Base-by-base conservation (phyloP, 805 yeast species). In the Cyberlindnera mississippiensis region DNA sequence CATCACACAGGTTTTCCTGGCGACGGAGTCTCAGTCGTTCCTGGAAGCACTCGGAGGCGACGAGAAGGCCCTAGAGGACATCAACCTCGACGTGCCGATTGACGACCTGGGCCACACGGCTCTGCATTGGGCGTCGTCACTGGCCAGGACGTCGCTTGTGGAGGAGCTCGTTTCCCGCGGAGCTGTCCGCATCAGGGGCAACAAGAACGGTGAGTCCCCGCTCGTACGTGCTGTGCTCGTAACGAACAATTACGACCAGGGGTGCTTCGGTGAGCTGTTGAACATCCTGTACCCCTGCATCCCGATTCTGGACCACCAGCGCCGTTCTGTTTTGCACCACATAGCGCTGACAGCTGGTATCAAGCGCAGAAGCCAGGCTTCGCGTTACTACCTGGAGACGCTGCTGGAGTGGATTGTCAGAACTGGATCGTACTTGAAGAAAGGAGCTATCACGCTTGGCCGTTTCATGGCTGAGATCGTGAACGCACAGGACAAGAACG, bases 31-130 rank as follows among this genome's bases (percentile, higher is more conserved):
- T 3, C 52, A 52, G 7, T 53, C 59, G 13, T 50, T 63, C 12
- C 55, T 60, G 16, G 63, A 57, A 13, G 59, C 66, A 12, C 53
- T 59, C 13, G 55, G 57, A 16, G 59, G 59, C 17, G n/a, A 20
- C 19, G 62, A 62, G 26, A 28, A 43, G 6, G 46, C 42, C 0
- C 38, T 55, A 5, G 39, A 43, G 7, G 51, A 70, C 31, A 69
- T 86, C 28, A 75, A 78, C 45, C 70, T 90, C 38, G 93, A 88
- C 56, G 86, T 88, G 27, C 82, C 96, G 1, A 85, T 95, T 34
- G 99, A 95, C 63, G 95, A 86, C 52, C 78, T 83, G 44, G 97
- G 98, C 1, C 93, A 93, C 58, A 84, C 96, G 0, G 88, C 96
- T 0, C 71, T 93, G 43, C 99, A 93, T 63, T 86, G 98, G 95